These are phyloP conservation scores for Pyronema omphalodes DNA, from an alignment of 495 filamentous ascomycete genomes.

Conservation along the genomic window DNA sequence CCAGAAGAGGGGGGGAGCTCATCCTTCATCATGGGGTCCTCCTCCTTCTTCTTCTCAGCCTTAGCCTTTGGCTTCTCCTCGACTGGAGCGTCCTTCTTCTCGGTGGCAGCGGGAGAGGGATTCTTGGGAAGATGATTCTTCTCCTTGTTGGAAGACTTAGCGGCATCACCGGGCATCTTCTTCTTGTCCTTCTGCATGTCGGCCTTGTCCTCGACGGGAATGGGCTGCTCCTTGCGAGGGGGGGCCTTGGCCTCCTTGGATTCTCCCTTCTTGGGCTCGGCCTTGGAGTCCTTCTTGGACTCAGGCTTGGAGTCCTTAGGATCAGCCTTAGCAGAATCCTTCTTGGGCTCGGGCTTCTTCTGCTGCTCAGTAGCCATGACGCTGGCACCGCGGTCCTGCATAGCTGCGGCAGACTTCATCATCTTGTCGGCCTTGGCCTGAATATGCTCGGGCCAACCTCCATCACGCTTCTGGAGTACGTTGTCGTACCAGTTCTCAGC, in stretches of 20 bases:
- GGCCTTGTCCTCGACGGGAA: constrained; percentile 4
- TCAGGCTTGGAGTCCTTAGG: no score
- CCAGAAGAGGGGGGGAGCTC: constrained; percentile 3
- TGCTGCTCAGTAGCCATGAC: constrained; percentile 19
- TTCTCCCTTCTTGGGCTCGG: constrained; percentile 1
- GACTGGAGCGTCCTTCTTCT: not conserved
- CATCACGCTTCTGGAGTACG: constrained; percentile 4
- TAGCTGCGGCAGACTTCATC: constrained; percentile 21
- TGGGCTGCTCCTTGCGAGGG: constrained; percentile 1
- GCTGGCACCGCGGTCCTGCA: constrained; percentile 26
- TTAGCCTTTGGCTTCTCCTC: constrained; percentile 4
- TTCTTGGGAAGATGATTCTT: not conserved
- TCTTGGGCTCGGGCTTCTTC: constrained; percentile 12
- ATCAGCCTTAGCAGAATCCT: not conserved
- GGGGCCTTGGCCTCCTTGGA: constrained; percentile 8
- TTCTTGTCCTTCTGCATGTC: constrained; percentile 14
- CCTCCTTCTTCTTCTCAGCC: constrained; percentile 1
- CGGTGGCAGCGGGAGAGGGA: not conserved
- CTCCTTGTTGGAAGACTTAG: not conserved
- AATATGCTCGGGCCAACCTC: constrained; percentile 20
- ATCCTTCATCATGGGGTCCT: constrained; percentile 4
- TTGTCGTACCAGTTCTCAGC: not conserved
- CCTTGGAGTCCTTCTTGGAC: not conserved
- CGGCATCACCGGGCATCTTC: not conserved
- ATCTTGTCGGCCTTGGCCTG: constrained; percentile 19